A percentile compares a stretch with the other conserved stretches of the same genome.
Evolutionary conservation across 108 stramenopile species (phyloP).

Genomic region (Craspedostauros australis): DNA sequence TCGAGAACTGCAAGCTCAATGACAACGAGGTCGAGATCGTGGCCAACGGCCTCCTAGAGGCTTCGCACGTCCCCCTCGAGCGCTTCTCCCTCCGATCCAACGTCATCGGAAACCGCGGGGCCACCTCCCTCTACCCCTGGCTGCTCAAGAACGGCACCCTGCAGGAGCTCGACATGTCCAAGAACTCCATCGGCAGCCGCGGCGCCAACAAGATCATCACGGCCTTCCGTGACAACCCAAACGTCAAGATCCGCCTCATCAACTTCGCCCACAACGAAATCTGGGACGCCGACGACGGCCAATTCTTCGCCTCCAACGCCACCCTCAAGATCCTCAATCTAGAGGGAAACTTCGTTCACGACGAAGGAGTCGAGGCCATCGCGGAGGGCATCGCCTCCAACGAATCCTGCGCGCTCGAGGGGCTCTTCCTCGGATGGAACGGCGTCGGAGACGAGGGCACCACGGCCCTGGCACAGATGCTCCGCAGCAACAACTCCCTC

Average conservation of each 20-base stretch:
- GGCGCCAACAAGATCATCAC: conserved; percentile 19
- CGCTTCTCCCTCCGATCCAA: conserved; percentile 28
- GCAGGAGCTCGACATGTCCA: conserved; percentile 26
- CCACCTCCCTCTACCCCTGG: conserved; percentile 12
- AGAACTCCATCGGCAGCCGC: conserved; percentile 34
- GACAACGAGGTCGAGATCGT: conserved; percentile 31
- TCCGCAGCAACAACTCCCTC: conserved; percentile 21
- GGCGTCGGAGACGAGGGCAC: conserved; percentile 30
- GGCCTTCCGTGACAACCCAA: conserved; percentile 31
- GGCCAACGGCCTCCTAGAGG: conserved; percentile 16
- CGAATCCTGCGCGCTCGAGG: not conserved
- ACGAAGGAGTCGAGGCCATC: conserved; percentile 26
- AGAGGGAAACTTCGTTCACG: conserved; percentile 33
- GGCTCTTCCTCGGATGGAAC: conserved; percentile 32
- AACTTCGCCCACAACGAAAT: conserved; percentile 40
- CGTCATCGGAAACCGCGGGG: conserved; percentile 35
- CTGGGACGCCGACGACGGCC: conserved; percentile 32
- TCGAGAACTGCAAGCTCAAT: conserved; percentile 33
- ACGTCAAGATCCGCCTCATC: conserved; percentile 14
- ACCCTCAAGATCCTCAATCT: conserved; percentile 22
- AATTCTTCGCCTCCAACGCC: conserved; percentile 18
- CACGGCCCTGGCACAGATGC: conserved; percentile 16
- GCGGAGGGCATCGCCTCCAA: conserved; percentile 20
- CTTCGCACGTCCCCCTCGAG: conserved; percentile 1
- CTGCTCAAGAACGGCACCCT: conserved; percentile 16